A percentile compares a stretch with the other conserved stretches of the same genome.
phyloP scores from a whole-genome alignment of 2,329 filamentous ascomycete genomes.

The Dactylellina cionopaga region DNA sequence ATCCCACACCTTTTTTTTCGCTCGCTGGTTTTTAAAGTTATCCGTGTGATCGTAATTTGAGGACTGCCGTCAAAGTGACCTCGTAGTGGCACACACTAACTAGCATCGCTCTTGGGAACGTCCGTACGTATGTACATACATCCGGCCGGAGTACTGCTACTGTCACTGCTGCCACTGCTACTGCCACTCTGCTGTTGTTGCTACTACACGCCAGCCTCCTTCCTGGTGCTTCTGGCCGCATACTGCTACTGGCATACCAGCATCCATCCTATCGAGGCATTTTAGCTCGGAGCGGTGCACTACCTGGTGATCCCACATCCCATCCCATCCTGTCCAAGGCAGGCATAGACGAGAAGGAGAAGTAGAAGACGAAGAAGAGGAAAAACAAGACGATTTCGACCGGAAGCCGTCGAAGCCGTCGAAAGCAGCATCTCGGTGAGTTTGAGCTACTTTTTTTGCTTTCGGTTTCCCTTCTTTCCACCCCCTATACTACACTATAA shows the following conservation, averaged over 20 bases:
- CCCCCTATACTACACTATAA: neutral
- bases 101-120: no score
- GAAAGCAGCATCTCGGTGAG: slow-evolving; percentile 28
- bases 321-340: slow-evolving; percentile 38
- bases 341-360: slow-evolving; percentile 36
- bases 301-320: slow-evolving; percentile 32
- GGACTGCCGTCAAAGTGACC: no score
- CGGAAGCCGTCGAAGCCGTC: neutral
- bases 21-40: neutral
- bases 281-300: slow-evolving; percentile 33
- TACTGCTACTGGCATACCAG: neutral
- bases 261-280: slow-evolving; percentile 38
- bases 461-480: neutral
- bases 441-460: slow-evolving; percentile 4
- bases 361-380: neutral
- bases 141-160: slow-evolving; percentile 2
- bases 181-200: neutral
- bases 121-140: no score
- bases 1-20: slow-evolving; percentile 37
- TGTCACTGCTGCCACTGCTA: neutral
- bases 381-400: neutral
- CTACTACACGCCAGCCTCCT: slow-evolving; percentile 6
- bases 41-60: slow-evolving; percentile 8
- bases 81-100: neutral
- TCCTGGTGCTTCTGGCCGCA: slow-evolving; percentile 24